Conservation (phyloP, 2,329 filamentous ascomycete genomes). For the Fusarium miscanthi region DNA sequence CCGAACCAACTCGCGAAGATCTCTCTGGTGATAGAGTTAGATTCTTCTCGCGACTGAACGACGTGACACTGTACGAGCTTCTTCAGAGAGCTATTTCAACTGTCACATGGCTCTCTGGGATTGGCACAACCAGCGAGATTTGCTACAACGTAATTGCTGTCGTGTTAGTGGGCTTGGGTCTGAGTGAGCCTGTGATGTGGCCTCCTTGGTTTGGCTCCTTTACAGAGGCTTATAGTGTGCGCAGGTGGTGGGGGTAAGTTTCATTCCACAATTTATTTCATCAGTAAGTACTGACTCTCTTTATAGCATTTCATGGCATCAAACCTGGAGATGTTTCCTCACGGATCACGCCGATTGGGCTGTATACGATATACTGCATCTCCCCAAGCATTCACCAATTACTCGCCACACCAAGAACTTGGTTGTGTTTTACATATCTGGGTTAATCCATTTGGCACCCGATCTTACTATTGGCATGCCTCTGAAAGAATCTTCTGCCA, state of each 20-base stretch:
- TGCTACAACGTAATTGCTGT: neutral
- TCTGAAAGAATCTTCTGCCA: neutral
- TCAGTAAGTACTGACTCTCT: neutral
- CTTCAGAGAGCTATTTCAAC: neutral
- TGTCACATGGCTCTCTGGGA: neutral
- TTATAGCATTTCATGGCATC: neutral
- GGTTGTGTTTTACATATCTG: neutral
- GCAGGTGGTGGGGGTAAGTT: neutral
- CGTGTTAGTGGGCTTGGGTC: neutral
- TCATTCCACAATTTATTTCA: neutral
- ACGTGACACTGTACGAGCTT: neutral
- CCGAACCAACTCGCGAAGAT: neutral
- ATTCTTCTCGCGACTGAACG: neutral
- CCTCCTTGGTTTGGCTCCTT: neutral
- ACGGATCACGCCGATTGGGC: neutral
- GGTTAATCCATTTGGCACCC: neutral
- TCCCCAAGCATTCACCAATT: neutral
- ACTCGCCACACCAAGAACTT: neutral
- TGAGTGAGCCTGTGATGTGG: neutral
- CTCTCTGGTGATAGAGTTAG: neutral
- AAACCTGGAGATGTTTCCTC: neutral
- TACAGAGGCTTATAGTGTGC: neutral
- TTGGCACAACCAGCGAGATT: neutral
- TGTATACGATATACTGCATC: neutral
- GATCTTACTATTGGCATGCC: neutral